A percentile compares a stretch with the other conserved stretches of the same genome.
These are phyloP conservation scores for Noccaea caerulescens DNA, from an alignment of 345 rosid genomes.

Conservation along the genomic window DNA sequence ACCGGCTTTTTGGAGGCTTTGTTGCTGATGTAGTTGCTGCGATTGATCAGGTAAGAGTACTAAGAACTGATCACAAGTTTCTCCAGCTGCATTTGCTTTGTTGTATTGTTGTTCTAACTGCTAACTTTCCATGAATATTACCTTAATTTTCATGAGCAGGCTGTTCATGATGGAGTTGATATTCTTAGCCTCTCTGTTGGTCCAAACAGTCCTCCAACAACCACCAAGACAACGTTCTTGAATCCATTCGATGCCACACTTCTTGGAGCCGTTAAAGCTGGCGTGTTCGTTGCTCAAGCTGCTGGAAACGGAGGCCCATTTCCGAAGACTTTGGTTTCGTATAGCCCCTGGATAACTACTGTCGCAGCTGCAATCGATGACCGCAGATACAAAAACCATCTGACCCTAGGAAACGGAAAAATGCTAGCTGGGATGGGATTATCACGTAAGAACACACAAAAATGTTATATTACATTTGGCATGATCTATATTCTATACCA, in stretches of 20 bases:
- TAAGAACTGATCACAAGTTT: constrained; percentile 3
- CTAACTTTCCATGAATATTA: background rate
- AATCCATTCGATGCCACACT: constrained; percentile 98
- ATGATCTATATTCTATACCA: background rate
- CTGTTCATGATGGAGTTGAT: constrained; percentile 98
- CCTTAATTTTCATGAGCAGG: constrained; percentile 56
- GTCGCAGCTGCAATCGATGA: constrained; percentile 98
- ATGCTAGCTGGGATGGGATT: constrained; percentile 78
- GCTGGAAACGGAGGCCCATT: constrained; percentile 99
- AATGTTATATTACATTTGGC: constrained; percentile 16
- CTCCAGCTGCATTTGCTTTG: constrained; percentile 7
- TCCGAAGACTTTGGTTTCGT: constrained; percentile 88
- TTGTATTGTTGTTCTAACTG: background rate
- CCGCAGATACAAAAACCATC: constrained; percentile 89
- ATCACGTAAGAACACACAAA: constrained; percentile 61
- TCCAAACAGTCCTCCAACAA: constrained; percentile 93
- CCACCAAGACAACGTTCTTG: constrained; percentile 79
- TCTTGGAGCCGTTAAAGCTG: constrained; percentile 97
- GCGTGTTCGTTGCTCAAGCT: constrained; percentile 98
- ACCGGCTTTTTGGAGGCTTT: constrained; percentile 97
- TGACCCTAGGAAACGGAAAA: constrained; percentile 85
- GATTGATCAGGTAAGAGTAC: constrained; percentile 82
- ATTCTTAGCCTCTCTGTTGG: constrained; percentile 95
- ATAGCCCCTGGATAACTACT: constrained; percentile 96
- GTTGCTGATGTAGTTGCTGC: constrained; percentile 99